Evolutionary conservation across 257 asterid genomes (phyloP), one percentile per base, ranked within the genome.

Genomic region (Craterostigma plantagineum): DNA sequence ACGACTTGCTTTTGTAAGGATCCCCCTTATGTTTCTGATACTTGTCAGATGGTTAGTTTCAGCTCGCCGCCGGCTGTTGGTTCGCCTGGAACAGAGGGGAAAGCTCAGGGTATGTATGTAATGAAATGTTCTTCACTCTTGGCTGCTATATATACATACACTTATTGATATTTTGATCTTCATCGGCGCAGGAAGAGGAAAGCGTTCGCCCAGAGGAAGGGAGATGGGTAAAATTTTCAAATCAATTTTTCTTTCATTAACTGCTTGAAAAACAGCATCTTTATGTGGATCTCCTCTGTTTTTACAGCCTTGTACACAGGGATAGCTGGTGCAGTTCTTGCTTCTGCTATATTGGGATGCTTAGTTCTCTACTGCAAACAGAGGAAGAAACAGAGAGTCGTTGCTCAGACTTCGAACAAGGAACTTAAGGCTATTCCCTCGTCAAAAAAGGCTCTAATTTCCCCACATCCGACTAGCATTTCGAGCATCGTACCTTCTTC

Each of bases 1-100:
- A 66, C 77, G 1, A 48, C 50, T 43, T 82, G 94, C 37, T 65
- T 60, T 51, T 82, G 94, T 55, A 60, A 74, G 8, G 10, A 35
- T 48, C 63, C 57, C 12, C 79, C 90, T 0, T 66, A 52, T 40
- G 15, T 46, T 33, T 52, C 50, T 9, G 18, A 41, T 27, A 54
- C 30, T 2, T 23, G 30, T 23, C 30, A 2, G 2, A 23, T n/a
- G n/a, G n/a, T 6, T 23, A 23, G 30, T 23, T 23, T 23, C 4
- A 23, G 30, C 30, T 23, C 30, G 30, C 30, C 30, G 30, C 30
- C 30, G n/a, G n/a, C n/a, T 23, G 30, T 23, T 23, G 30, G 6
- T 23, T 23, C 30, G 6, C 30, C 30, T 2, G 30, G 30, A 23
- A 2, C 30, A 6, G 30, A 23, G 30, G 6, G 6, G 30, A 23